A percentile compares a stretch with the other conserved stretches of the same genome.
phyloP scores from a whole-genome alignment of 306 rosid genomes.

The Sophora flavescens region DNA sequence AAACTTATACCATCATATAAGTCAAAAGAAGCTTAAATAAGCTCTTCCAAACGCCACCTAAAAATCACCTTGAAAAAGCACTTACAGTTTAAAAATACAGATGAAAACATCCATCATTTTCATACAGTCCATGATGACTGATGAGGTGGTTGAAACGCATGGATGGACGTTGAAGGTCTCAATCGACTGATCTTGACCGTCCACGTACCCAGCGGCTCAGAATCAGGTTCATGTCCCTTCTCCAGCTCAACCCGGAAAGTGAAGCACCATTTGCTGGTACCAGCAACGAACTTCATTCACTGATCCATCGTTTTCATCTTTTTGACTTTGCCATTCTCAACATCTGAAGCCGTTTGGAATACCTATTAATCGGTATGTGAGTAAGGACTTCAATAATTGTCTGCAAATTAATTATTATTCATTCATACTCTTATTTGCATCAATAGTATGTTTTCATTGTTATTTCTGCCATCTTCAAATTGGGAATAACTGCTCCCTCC shows the following conservation, averaged over 20 bases:
- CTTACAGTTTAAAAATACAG: too few species aligned
- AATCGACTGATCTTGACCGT: conserved; percentile 46
- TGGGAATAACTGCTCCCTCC: too few species aligned
- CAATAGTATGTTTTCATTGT: neutral
- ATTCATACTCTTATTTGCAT: neutral
- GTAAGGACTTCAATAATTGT: neutral
- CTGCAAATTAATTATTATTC: neutral
- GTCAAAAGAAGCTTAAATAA: too few species aligned
- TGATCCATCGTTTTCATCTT: conserved; percentile 21
- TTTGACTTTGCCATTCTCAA: neutral
- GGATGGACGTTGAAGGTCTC: conserved; percentile 9
- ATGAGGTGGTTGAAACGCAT: too few species aligned
- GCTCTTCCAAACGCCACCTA: too few species aligned
- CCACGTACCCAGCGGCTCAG: conserved; percentile 44
- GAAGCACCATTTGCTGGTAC: neutral
- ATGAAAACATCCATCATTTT: too few species aligned
- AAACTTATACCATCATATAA: too few species aligned
- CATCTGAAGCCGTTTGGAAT: conserved; percentile 15
- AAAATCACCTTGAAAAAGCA: too few species aligned
- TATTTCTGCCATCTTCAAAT: neutral
- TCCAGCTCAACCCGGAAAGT: conserved; percentile 9
- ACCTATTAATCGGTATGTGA: neutral
- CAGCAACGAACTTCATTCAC: neutral
- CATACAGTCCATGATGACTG: too few species aligned
- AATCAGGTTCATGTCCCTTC: conserved; percentile 4